A percentile compares a stretch with the other conserved stretches of the same genome.
phyloP scores from a whole-genome alignment of 768 basidiomycete species.

The Lactarius trivialis region DNA sequence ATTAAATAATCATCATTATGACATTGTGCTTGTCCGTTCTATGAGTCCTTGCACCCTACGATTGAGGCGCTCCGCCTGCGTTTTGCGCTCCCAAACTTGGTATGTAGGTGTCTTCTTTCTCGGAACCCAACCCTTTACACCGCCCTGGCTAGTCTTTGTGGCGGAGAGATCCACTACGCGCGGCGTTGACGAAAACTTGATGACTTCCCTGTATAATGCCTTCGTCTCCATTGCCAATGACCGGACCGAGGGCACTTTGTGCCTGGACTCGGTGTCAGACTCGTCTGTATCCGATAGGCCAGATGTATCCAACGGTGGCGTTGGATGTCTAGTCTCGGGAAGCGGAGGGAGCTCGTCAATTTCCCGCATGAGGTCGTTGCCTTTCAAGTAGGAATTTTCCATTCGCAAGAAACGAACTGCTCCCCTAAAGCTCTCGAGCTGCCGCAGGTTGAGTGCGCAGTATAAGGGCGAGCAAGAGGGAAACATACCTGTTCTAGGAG shows the following conservation, averaged over 20 bases:
- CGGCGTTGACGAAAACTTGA: conserved; percentile 75
- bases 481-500: conserved; percentile 73
- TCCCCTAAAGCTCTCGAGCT: conserved; percentile 88
- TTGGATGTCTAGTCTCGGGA: conserved; percentile 44
- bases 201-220: conserved; percentile 81
- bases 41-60: conserved; percentile 63
- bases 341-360: conserved; percentile 69
- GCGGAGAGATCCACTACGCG: conserved; percentile 79
- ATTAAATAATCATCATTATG: neutral
- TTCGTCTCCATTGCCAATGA: conserved; percentile 79
- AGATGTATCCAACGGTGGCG: conserved; percentile 64
- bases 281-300: conserved; percentile 61
- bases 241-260: conserved; percentile 47
- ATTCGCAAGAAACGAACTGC: conserved; percentile 88
- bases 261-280: conserved; percentile 40
- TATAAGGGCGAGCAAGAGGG: neutral
- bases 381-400: conserved; percentile 91
- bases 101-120: conserved; percentile 75
- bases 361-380: conserved; percentile 81
- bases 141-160: conserved; percentile 45
- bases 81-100: conserved; percentile 70
- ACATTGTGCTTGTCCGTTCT: conserved; percentile 51
- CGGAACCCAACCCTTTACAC: conserved; percentile 64
- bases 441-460: conserved; percentile 17
- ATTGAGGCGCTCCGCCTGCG: conserved; percentile 68